Conservation (phyloP, 306 rosid species). For the Hylodesmum podocarpum region DNA sequence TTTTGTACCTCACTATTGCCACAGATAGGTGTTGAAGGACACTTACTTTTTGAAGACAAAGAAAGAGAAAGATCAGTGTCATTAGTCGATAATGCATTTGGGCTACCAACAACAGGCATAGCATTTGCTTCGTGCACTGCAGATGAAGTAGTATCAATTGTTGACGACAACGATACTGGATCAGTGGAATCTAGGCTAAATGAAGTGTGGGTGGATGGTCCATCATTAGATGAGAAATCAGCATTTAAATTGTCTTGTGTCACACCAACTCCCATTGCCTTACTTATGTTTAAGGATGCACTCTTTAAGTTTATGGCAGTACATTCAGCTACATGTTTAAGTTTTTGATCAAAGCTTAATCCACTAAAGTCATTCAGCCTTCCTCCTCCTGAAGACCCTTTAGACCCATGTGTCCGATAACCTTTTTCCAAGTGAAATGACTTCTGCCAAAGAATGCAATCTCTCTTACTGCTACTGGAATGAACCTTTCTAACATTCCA, state of each 20-base stretch:
- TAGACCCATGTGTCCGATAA: conserved; percentile 67
- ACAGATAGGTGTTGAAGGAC: conserved; percentile 41
- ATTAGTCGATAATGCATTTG: conserved; percentile 45
- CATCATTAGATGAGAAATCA: conserved; percentile 45
- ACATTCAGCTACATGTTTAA: conserved; percentile 68
- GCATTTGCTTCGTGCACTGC: conserved; percentile 28
- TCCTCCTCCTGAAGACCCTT: conserved; percentile 76
- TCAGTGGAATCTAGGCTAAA: conserved; percentile 44
- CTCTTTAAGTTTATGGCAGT: conserved; percentile 63
- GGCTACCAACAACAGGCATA: conserved; percentile 25
- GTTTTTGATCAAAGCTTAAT: conserved; percentile 72
- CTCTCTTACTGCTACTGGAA: conserved; percentile 64
- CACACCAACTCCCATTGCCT: conserved; percentile 64
- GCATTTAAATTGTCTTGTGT: conserved; percentile 52
- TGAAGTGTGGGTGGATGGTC: conserved; percentile 44
- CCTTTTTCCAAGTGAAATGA: conserved; percentile 72
- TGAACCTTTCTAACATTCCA: conserved; percentile 58
- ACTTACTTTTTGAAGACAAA: conserved; percentile 49
- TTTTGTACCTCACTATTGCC: conserved; percentile 42
- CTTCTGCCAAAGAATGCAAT: conserved; percentile 79
- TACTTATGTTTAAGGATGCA: conserved; percentile 71
- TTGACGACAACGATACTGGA: conserved; percentile 39
- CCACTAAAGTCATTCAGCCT: conserved; percentile 66
- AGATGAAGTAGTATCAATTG: conserved; percentile 29
- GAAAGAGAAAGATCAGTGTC: conserved; percentile 86